These are phyloP conservation scores for Hemileccinum impolitum DNA, from an alignment of 768 basidiomycete species.

Conservation along the genomic window DNA sequence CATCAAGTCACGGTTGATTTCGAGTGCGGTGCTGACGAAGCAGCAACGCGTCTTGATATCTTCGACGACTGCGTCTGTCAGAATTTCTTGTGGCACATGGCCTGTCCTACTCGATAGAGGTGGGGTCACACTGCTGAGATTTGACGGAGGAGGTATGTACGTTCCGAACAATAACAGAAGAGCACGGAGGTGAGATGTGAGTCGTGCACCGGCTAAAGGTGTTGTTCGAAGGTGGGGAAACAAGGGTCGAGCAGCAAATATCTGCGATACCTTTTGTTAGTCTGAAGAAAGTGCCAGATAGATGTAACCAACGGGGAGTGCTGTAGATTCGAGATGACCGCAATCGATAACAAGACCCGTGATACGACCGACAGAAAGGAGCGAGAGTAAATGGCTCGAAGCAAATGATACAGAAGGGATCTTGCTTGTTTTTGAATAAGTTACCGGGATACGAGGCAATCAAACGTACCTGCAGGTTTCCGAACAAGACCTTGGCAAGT, in stretches of 20 bases:
- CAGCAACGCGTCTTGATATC: conserved; percentile 88
- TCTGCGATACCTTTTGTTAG: conserved; percentile 45
- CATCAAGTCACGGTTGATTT: conserved; percentile 31
- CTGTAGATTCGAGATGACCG: conserved; percentile 87
- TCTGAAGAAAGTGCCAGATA: background rate
- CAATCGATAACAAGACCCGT: conserved; percentile 93
- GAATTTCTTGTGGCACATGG: conserved; percentile 73
- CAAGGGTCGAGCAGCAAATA: conserved; percentile 85
- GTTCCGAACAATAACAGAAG: conserved; percentile 81
- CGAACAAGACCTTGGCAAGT: conserved; percentile 82
- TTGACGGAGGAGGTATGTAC: conserved; percentile 79
- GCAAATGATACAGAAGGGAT: conserved; percentile 94
- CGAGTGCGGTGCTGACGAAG: conserved; percentile 72
- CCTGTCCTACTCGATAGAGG: conserved; percentile 60
- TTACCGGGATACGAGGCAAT: background rate
- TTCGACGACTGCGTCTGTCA: conserved; percentile 80
- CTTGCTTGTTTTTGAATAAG: conserved; percentile 37
- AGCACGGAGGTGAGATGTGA: conserved; percentile 74
- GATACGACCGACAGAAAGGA: conserved; percentile 83
- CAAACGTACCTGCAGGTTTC: conserved; percentile 71
- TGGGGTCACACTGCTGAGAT: conserved; percentile 60
- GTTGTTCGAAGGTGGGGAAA: conserved; percentile 82
- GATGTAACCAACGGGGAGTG: conserved; percentile 66
- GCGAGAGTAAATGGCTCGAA: conserved; percentile 78
- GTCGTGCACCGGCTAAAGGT: conserved; percentile 80